Percentiles rank a stretch among this genome's conserved stretches.
These are phyloP conservation scores for Vaccinium corymbosum DNA, from an alignment of 148 eudicot genomes.

Conservation along the genomic window DNA sequence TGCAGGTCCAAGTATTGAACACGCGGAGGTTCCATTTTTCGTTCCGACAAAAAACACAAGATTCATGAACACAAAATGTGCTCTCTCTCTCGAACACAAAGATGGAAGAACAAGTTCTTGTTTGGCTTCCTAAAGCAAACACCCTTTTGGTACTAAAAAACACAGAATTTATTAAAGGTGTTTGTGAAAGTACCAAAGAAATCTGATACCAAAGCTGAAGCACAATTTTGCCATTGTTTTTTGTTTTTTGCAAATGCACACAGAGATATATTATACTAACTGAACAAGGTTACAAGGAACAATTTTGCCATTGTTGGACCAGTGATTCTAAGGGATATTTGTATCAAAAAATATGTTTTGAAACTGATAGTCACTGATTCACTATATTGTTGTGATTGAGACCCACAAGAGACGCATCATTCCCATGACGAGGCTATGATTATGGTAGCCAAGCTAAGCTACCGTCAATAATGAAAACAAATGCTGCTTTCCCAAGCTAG, in stretches of 20 bases:
- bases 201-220: background rate
- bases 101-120: background rate
- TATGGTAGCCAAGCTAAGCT: background rate
- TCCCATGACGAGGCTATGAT: constrained; percentile 11
- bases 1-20: no score
- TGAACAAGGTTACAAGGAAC: background rate
- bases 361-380: background rate
- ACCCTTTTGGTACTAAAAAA: background rate
- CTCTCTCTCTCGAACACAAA: background rate
- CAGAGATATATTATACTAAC: no score
- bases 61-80: no score
- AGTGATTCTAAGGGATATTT: background rate
- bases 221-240: background rate
- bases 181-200: constrained; percentile 1
- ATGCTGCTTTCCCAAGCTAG: background rate
- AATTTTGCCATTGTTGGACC: background rate
- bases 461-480: background rate
- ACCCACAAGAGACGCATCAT: background rate
- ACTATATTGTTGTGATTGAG: background rate
- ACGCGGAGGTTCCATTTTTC: no score
- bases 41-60: no score
- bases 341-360: background rate
- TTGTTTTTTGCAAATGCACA: no score
- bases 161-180: background rate
- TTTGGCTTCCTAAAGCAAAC: background rate